A percentile compares a stretch with the other conserved stretches of the same genome.
These are phyloP conservation scores for Nowakowskiella sp. DNA, from an alignment of 192 early-diverging fungal species.

Conservation along the genomic window DNA sequence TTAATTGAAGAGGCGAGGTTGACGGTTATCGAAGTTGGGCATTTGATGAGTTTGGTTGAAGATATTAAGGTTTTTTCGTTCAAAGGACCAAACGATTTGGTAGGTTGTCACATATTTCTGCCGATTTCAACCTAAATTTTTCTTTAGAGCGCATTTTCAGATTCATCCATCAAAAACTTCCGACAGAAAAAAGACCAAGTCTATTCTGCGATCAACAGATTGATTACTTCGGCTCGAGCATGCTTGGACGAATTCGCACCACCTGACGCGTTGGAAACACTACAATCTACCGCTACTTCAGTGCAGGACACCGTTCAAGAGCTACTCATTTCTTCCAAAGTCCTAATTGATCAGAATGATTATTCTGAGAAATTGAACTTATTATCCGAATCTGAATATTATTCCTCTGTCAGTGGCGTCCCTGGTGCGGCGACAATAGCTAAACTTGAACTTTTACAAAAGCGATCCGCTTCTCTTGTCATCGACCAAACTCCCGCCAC, in stretches of 20 bases:
- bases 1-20: slow-evolving; percentile 34
- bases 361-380: slow-evolving; percentile 28
- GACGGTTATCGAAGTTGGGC: slow-evolving; percentile 40
- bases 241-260: slow-evolving; percentile 53
- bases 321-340: slow-evolving; percentile 38
- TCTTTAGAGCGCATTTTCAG: neutral
- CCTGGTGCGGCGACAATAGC: slow-evolving; percentile 27
- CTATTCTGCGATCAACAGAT: slow-evolving; percentile 31
- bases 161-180: too few species aligned
- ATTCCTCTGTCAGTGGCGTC: slow-evolving; percentile 20
- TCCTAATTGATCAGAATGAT: slow-evolving; percentile 46
- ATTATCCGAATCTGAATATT: slow-evolving; percentile 24
- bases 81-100: slow-evolving; percentile 8
- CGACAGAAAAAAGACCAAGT: slow-evolving; percentile 26
- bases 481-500: too few species aligned
- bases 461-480: too few species aligned
- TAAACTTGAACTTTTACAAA: slow-evolving; percentile 30
- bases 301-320: slow-evolving; percentile 48
- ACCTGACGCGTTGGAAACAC: slow-evolving; percentile 40
- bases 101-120: slow-evolving; percentile 41
- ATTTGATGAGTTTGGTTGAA: slow-evolving; percentile 39
- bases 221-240: slow-evolving; percentile 47
- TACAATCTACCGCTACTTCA: slow-evolving; percentile 37
- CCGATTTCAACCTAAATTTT: too few species aligned
- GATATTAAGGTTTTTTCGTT: slow-evolving; percentile 31